Percentiles rank a stretch among this genome's conserved stretches.
phyloP scores from a whole-genome alignment of 192 early-diverging fungal genomes.

The Coemansia erecta region DNA sequence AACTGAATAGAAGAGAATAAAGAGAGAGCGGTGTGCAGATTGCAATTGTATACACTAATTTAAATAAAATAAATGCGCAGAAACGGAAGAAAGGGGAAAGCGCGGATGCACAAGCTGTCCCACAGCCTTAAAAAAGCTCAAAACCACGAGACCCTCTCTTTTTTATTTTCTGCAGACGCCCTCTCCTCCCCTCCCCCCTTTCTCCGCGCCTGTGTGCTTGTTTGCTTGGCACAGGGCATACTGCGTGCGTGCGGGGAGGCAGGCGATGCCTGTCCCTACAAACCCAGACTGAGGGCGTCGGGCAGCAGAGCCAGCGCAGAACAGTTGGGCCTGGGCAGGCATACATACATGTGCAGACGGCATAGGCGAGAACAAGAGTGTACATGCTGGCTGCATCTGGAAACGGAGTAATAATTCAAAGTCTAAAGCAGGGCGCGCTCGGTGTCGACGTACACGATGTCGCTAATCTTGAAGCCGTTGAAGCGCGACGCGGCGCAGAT shows the following conservation, averaged over 20 bases:
- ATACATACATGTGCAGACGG: too few species aligned
- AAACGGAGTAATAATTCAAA: neutral
- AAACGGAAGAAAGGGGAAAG: neutral
- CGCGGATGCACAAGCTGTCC: neutral
- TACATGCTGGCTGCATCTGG: neutral
- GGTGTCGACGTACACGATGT: slow-evolving; percentile 86
- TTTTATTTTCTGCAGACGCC: too few species aligned
- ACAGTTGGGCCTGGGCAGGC: too few species aligned
- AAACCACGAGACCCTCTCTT: neutral
- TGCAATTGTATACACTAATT: neutral
- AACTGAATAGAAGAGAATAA: neutral
- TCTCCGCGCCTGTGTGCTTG: too few species aligned
- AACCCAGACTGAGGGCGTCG: neutral
- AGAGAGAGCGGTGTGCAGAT: neutral
- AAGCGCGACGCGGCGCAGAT: slow-evolving; percentile 83
- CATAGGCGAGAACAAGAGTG: neutral
- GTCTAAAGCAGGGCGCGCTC: slow-evolving; percentile 24
- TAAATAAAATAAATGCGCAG: neutral
- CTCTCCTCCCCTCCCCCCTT: too few species aligned
- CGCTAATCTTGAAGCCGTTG: slow-evolving; percentile 84
- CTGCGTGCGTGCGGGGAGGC: too few species aligned
- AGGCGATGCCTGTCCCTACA: neutral
- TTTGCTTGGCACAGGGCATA: too few species aligned
- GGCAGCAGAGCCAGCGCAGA: too few species aligned
- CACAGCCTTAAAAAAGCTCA: neutral